Evolutionary conservation across 768 basidiomycete species (phyloP).

Genomic region (Boletus insuetus): DNA sequence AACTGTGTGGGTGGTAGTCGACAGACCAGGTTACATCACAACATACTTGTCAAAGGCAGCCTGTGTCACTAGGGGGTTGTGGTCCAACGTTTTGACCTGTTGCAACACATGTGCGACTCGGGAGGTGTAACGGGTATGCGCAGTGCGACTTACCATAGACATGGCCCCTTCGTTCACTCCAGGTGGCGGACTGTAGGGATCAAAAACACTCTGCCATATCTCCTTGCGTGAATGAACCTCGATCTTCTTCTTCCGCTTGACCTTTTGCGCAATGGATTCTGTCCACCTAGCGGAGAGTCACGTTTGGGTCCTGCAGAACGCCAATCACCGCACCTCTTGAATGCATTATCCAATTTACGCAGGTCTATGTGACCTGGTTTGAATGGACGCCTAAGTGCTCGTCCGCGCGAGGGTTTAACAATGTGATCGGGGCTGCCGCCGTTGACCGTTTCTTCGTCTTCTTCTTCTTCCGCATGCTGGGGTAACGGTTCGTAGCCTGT

Average conservation of each 20-base stretch:
- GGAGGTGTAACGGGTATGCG: background rate
- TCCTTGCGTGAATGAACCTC: constrained; percentile 62
- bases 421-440: constrained; percentile 29
- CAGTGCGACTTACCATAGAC: constrained; percentile 14
- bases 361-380: constrained; percentile 73
- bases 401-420: constrained; percentile 26
- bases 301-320: background rate
- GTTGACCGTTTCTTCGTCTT: constrained; percentile 38
- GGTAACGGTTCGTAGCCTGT: constrained; percentile 48
- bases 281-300: constrained; percentile 60
- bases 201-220: constrained; percentile 81
- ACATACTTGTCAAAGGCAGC: constrained; percentile 69
- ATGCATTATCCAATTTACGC: constrained; percentile 75
- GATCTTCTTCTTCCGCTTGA: constrained; percentile 75
- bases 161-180: constrained; percentile 28
- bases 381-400: constrained; percentile 31
- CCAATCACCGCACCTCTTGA: constrained; percentile 57
- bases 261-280: constrained; percentile 80
- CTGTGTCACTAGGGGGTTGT: constrained; percentile 72
- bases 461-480: constrained; percentile 41
- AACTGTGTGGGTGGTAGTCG: constrained; percentile 9
- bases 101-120: constrained; percentile 3
- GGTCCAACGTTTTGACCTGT: constrained; percentile 79
- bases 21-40: background rate
- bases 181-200: constrained; percentile 49